These are phyloP conservation scores for Plantago lanceolata DNA, from an alignment of 305 asterid genomes.

Conservation along the genomic window DNA sequence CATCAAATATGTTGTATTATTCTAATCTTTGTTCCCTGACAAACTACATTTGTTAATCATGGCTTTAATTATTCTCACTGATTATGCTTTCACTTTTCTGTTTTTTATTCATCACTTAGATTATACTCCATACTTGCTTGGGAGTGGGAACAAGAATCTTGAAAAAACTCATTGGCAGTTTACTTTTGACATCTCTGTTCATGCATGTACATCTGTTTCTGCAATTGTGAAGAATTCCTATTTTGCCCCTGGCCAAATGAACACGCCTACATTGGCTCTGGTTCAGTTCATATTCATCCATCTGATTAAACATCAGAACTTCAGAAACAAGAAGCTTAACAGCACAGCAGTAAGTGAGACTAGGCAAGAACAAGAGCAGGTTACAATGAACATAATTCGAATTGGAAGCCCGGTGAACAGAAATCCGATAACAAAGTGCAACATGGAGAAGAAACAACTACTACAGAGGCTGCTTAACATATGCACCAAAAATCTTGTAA, in stretches of 20 bases:
- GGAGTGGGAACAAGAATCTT: conserved; percentile 40
- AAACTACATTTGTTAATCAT: conserved; percentile 20
- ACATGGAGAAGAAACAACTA: conserved; percentile 31
- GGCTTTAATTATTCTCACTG: conserved; percentile 19
- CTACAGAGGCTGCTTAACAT: conserved; percentile 29
- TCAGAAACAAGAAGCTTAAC: not conserved
- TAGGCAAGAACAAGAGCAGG: conserved; percentile 15
- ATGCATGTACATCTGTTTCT: not conserved
- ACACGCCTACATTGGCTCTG: not conserved
- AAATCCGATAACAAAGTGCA: conserved; percentile 39
- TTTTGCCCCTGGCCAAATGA: not conserved
- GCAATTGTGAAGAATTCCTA: not conserved
- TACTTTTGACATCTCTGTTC: conserved; percentile 38
- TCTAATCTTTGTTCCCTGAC: conserved; percentile 26
- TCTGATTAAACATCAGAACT: not conserved
- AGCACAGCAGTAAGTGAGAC: conserved; percentile 10
- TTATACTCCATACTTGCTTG: conserved; percentile 31
- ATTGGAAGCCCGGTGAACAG: conserved; percentile 48
- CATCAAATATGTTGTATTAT: conserved; percentile 25
- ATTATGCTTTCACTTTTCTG: conserved; percentile 20
- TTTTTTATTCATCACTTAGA: conserved; percentile 35
- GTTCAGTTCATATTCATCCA: not conserved
- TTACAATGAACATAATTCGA: conserved; percentile 21
- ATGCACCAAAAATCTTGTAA: conserved; percentile 27
- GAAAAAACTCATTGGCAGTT: conserved; percentile 21